Evolutionary conservation across 108 stramenopile genomes (phyloP).

Genomic region (Cyclotella kingstonii): DNA sequence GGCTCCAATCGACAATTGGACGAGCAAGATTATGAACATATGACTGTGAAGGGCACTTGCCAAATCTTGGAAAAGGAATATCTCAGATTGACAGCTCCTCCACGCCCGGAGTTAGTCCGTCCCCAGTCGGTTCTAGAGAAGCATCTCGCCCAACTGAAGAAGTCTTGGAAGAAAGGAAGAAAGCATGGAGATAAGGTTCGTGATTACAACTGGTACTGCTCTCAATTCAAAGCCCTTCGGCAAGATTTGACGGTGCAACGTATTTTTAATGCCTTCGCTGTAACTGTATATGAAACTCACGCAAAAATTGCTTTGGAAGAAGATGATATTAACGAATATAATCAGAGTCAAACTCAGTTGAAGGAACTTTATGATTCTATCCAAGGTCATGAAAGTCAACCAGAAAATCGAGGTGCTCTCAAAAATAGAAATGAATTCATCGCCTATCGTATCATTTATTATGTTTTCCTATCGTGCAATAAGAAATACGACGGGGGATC

Average conservation of each 20-base stretch:
- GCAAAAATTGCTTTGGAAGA: conserved; percentile 92
- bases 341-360: conserved; percentile 95
- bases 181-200: conserved; percentile 26
- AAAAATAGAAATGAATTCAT: conserved; percentile 68
- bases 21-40: conserved; percentile 65
- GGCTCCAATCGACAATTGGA: conserved; percentile 40
- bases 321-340: conserved; percentile 87
- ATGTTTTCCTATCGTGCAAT: conserved; percentile 70
- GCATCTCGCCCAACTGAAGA: conserved; percentile 59
- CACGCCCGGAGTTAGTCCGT: conserved; percentile 68
- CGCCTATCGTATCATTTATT: conserved; percentile 81
- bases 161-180: conserved; percentile 21
- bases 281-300: conserved; percentile 93
- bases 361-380: conserved; percentile 63
- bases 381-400: conserved; percentile 22
- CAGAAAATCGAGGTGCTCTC: conserved; percentile 28
- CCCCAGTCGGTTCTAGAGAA: conserved; percentile 55
- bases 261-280: conserved; percentile 85
- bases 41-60: conserved; percentile 82
- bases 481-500: conserved; percentile 65
- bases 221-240: conserved; percentile 92
- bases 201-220: conserved; percentile 89
- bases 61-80: conserved; percentile 73
- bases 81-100: conserved; percentile 78
- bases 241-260: conserved; percentile 95